A percentile compares a stretch with the other conserved stretches of the same genome.
Evolutionary conservation across 169 alveolate species (phyloP).

Genomic region (Plasmodium knowlesi): DNA sequence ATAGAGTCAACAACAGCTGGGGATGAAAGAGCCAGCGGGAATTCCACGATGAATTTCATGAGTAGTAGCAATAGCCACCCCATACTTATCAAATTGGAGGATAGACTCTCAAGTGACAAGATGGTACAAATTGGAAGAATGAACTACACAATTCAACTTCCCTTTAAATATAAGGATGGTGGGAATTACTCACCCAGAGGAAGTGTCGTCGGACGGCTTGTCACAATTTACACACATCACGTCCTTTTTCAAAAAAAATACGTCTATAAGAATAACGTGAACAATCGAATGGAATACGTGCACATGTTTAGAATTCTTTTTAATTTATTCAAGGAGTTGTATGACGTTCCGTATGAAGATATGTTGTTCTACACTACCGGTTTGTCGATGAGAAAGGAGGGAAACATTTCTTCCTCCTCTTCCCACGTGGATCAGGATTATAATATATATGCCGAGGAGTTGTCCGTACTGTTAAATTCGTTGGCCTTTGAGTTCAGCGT

Average conservation of each 20-base stretch:
- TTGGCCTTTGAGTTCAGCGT: conserved; percentile 25
- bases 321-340: conserved; percentile 1
- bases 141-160: conserved; percentile 22
- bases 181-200: conserved; percentile 10
- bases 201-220: conserved; percentile 27
- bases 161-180: conserved; percentile 20
- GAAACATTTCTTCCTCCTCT: background rate
- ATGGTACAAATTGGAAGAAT: background rate
- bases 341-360: conserved; percentile 33
- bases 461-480: conserved; percentile 64
- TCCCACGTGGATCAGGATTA: background rate
- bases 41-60: background rate
- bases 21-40: background rate
- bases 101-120: background rate
- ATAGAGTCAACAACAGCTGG: background rate
- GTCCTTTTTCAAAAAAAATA: conserved; percentile 7
- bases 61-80: background rate
- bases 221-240: conserved; percentile 11
- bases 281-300: conserved; percentile 67
- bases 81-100: conserved; percentile 16
- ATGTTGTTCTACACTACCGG: conserved; percentile 58
- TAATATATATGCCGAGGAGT: conserved; percentile 52
- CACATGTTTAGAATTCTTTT: conserved; percentile 60
- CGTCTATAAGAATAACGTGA: conserved; percentile 34
- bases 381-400: background rate